phyloP scores from a whole-genome alignment of 2,329 filamentous ascomycete genomes.

The Aspergillus puulaauensis region DNA sequence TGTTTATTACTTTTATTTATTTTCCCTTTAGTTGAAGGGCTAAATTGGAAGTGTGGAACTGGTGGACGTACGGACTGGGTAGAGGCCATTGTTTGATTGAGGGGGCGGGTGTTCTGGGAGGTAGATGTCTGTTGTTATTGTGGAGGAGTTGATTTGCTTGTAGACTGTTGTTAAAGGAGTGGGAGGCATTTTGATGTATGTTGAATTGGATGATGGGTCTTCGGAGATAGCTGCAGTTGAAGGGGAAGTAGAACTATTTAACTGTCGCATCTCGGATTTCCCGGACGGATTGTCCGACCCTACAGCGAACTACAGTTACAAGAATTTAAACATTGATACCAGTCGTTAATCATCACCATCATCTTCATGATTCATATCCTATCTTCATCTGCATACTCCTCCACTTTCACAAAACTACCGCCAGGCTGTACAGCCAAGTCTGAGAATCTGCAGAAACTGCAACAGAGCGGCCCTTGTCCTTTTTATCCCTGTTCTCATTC shows the following conservation, averaged over 20 bases:
- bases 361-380: not conserved
- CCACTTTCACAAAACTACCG: not conserved
- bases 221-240: too few relatives aligned
- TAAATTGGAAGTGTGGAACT: too few relatives aligned
- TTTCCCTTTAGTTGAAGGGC: not conserved
- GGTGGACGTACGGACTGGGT: slow-evolving; percentile 2
- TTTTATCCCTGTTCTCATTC: not conserved
- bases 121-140: slow-evolving; percentile 29
- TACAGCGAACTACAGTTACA: not conserved
- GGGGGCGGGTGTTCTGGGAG: slow-evolving; percentile 14
- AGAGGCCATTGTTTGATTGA: slow-evolving; percentile 17
- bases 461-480: slow-evolving; percentile 11
- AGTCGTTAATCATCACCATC: slow-evolving; percentile 11
- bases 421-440: not conserved
- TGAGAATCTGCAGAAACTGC: not conserved
- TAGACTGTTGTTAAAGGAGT: slow-evolving; percentile 19
- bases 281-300: not conserved
- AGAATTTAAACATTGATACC: not conserved
- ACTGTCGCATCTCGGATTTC: not conserved
- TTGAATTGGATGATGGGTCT: not conserved
- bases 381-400: not conserved
- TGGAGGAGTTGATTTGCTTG: slow-evolving; percentile 22
- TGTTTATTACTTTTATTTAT: slow-evolving; percentile 35
- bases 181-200: slow-evolving; percentile 3
- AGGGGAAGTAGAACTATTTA: not conserved